phyloP scores from a whole-genome alignment of 148 eudicot species.

The Mesembryanthemum crystallinum region DNA sequence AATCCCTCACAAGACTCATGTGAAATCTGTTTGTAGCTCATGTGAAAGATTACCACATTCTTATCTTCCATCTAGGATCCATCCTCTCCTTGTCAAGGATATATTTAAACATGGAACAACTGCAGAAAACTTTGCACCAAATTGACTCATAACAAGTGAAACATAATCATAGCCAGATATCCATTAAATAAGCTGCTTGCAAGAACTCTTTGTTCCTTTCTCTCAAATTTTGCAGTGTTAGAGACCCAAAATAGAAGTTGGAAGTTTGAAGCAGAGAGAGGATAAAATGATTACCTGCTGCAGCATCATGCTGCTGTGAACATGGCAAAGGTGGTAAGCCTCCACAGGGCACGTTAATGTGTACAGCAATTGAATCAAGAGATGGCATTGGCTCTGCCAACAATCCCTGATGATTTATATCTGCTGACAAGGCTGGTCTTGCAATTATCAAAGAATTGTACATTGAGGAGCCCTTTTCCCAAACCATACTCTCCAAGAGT shows the following conservation, averaged over 20 bases:
- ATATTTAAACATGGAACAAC: not conserved
- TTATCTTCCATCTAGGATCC: not conserved
- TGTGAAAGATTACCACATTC: not conserved
- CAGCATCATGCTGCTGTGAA: constrained; percentile 49
- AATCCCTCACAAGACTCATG: not conserved
- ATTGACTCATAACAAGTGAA: not conserved
- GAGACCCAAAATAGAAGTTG: not conserved
- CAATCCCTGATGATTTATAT: constrained; percentile 74
- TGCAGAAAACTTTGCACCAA: not conserved
- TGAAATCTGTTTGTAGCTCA: not conserved
- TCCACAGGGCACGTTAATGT: constrained; percentile 63
- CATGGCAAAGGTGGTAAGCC: constrained; percentile 57
- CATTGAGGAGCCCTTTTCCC: constrained; percentile 99
- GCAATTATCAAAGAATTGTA: constrained; percentile 92
- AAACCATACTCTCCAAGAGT: constrained; percentile 94
- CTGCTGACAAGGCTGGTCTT: constrained; percentile 65
- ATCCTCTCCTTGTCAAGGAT: not conserved
- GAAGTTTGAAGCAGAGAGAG: not conserved
- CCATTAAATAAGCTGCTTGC: not conserved
- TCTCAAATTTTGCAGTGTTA: not conserved
- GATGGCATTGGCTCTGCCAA: constrained; percentile 98
- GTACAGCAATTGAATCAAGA: constrained; percentile 84
- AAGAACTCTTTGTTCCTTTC: not conserved
- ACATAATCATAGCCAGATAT: not conserved
- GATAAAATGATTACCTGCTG: constrained; percentile 44